These are phyloP conservation scores for Basidioascus undulatus DNA, from an alignment of 768 basidiomycete species.

Conservation along the genomic window DNA sequence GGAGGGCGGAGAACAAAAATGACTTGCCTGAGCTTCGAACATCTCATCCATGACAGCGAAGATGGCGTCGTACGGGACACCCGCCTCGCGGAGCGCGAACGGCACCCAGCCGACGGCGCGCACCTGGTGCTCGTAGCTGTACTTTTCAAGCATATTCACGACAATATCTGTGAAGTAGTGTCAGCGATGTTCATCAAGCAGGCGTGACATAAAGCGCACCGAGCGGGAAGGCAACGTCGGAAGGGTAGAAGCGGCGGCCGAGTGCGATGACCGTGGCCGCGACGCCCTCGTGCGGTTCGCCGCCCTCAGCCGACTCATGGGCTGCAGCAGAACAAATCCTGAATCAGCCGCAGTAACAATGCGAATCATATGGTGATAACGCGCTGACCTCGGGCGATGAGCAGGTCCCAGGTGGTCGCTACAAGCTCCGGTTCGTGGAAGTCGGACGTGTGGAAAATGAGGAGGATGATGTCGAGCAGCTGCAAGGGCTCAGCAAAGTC, in stretches of 20 bases:
- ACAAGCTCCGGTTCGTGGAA: constrained; percentile 65
- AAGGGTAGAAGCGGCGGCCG: constrained; percentile 70
- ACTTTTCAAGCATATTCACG: constrained; percentile 47
- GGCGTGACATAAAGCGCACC: constrained; percentile 26
- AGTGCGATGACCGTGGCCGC: constrained; percentile 40
- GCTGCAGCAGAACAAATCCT: background rate
- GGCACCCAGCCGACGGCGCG: constrained; percentile 63
- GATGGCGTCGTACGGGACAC: constrained; percentile 53
- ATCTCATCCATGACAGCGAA: constrained; percentile 70
- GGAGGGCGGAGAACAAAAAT: constrained; percentile 47
- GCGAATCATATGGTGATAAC: no score
- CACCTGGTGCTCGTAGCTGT: constrained; percentile 35
- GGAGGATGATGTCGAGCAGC: constrained; percentile 54
- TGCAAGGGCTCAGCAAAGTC: constrained; percentile 69
- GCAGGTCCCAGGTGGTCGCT: constrained; percentile 64
- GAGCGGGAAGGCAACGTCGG: constrained; percentile 69
- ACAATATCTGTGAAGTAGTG: constrained; percentile 33
- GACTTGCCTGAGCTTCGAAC: constrained; percentile 59
- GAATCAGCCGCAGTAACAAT: background rate
- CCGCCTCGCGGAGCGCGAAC: constrained; percentile 50
- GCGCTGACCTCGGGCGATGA: constrained; percentile 49
- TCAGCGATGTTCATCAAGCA: background rate
- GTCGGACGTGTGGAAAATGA: constrained; percentile 82
- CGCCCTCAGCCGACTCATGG: constrained; percentile 23
- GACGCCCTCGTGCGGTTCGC: constrained; percentile 38